Base-by-base conservation (phyloP, 371 early-diverging fungal genomes). In the Funneliformis caledonium region DNA sequence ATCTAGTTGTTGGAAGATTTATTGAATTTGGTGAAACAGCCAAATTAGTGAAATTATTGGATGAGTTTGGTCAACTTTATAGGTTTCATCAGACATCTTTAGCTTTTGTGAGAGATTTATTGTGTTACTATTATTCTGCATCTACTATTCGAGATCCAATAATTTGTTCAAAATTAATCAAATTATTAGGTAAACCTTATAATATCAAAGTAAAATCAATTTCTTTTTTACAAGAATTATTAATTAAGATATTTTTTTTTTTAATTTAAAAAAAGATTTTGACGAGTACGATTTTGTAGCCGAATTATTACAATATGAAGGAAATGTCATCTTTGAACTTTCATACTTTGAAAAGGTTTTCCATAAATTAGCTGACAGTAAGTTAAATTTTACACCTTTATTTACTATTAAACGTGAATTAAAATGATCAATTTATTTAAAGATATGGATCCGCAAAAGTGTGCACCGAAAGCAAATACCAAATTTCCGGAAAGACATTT, bases 401-500 rank as follows among this genome's bases (percentile, higher is more conserved):
- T 48, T 8, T 69, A 48, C 8, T 1, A 22, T 45, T 47, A n/a
- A 22, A 43, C 42, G 45, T 22, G 42, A 19, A 26, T 42, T 70
- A 65, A 26, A 47, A 31, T 80, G n/a, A 45, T 26, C 16, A 42
- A 62, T 75, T 16, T n/a, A 43, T 42, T 59, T 43, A 37, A 81
- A 86, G 91, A 78, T 78, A 59, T 89, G 76, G 87, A 88, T 52
- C 90, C 88, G 78, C 86, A 89, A 82, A 87, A 86, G 77, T 92
- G 90, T 76, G 91, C 88, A 6, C 89, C 88, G 19, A 85, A 89
- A 80, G 82, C 82, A 10, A 83, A 91, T 50, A 78, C 90, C 22
- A 82, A 85, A 11, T 82, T 93, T 75, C 94, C 95, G 0, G 94
- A 94, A 82, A 87, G 92, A 0, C 94, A 93, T 81, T 95, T 92